Conservation (phyloP, 2,329 filamentous ascomycete genomes). For the Nannizziopsis barbatae region DNA sequence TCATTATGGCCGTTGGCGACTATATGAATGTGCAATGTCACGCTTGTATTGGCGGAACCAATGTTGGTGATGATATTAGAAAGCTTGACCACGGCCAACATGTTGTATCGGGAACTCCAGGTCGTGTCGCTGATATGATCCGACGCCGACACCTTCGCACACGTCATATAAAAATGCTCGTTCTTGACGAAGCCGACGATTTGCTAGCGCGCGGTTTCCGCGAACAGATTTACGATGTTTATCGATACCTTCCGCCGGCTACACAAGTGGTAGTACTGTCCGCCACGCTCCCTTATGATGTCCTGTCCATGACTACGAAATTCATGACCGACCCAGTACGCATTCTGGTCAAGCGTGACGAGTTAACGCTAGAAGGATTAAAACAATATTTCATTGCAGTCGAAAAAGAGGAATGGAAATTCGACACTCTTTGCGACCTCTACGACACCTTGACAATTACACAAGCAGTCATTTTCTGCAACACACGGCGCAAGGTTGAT, state of each 20-base stretch:
- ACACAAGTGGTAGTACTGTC: slow-evolving; percentile 98
- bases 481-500: slow-evolving; percentile 96
- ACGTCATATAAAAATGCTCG: slow-evolving; percentile 66
- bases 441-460: slow-evolving; percentile 99
- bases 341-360: slow-evolving; percentile 96
- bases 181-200: slow-evolving; percentile 66
- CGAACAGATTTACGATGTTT: slow-evolving; percentile 98
- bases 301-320: slow-evolving; percentile 97
- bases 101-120: slow-evolving; percentile 94
- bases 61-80: slow-evolving; percentile 93
- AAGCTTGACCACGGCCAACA: slow-evolving; percentile 97
- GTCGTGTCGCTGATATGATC: slow-evolving; percentile 81
- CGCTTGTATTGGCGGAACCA: slow-evolving; percentile 95
- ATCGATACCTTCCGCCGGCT: slow-evolving; percentile 87
- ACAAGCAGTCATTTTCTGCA: slow-evolving; percentile 99
- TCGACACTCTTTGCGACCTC: slow-evolving; percentile 94
- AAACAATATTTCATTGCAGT: slow-evolving; percentile 99
- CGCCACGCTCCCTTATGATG: slow-evolving; percentile 92
- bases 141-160: slow-evolving; percentile 61
- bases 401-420: slow-evolving; percentile 99
- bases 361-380: slow-evolving; percentile 89
- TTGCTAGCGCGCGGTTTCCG: slow-evolving; percentile 87
- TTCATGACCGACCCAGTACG: slow-evolving; percentile 98
- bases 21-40: slow-evolving; percentile 99
- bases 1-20: slow-evolving; percentile 98